A percentile compares a stretch with the other conserved stretches of the same genome.
Conservation (phyloP, 2,329 filamentous ascomycete species). For the Pseudogymnoascus sp. region DNA sequence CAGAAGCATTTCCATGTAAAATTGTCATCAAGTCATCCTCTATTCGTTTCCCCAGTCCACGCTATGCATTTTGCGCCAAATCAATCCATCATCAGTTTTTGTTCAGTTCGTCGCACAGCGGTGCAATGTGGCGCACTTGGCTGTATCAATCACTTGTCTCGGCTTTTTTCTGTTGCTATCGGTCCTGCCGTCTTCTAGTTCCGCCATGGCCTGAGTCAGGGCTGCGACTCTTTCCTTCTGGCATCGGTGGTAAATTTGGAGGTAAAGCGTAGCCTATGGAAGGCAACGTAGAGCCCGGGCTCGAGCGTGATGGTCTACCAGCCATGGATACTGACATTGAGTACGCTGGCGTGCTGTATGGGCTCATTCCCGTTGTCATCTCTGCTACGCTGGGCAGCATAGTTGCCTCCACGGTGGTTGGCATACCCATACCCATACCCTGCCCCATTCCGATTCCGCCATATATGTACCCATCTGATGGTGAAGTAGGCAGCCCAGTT, state of each 20-base stretch:
- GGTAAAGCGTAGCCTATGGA: conserved; percentile 19
- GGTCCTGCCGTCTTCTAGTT: conserved; percentile 5
- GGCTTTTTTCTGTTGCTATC: background rate
- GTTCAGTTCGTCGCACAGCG: background rate
- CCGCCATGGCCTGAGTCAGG: background rate
- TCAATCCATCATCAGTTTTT: background rate
- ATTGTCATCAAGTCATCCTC: background rate
- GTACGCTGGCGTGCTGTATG: conserved; percentile 51
- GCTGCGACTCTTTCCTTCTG: background rate
- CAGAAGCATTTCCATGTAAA: background rate
- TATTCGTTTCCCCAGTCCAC: background rate
- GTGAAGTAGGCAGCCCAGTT: conserved; percentile 28
- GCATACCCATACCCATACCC: conserved; percentile 21
- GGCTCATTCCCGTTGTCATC: conserved; percentile 54
- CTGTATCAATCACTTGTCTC: background rate
- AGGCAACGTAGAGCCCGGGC: conserved; percentile 35
- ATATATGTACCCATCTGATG: conserved; percentile 3
- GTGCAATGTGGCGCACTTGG: background rate
- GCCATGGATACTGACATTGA: conserved; percentile 30
- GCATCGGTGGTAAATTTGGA: background rate
- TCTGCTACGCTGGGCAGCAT: conserved; percentile 54
- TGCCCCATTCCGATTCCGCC: conserved; percentile 18
- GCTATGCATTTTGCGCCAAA: conserved; percentile 6
- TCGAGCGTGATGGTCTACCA: conserved; percentile 25
- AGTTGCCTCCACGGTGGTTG: conserved; percentile 19